phyloP scores from a whole-genome alignment of 805 yeast genomes.

The Wickerhamiella alocasiicola region DNA sequence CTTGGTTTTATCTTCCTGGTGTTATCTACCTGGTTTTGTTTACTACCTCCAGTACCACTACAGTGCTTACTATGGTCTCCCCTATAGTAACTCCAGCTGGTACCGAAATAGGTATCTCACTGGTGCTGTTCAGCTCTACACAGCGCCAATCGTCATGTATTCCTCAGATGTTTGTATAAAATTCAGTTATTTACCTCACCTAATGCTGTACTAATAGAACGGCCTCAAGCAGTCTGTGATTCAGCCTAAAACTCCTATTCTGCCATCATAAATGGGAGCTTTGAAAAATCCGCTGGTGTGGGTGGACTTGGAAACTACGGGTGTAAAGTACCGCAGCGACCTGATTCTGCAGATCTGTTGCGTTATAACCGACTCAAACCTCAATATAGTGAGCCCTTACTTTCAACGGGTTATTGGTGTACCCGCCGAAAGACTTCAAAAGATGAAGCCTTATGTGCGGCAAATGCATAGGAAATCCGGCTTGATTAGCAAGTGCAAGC shows the following conservation, averaged over 20 bases:
- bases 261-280: background rate
- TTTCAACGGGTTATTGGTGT: constrained; percentile 73
- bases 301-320: constrained; percentile 99
- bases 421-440: constrained; percentile 44
- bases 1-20: no score
- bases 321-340: constrained; percentile 62
- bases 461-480: constrained; percentile 69
- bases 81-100: background rate
- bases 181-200: no score
- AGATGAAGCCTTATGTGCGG: constrained; percentile 82
- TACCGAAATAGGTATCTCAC: background rate
- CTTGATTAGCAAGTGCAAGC: constrained; percentile 52
- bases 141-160: background rate
- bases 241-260: background rate
- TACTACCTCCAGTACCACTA: no score
- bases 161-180: no score
- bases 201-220: no score
- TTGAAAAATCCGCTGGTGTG: constrained; percentile 43
- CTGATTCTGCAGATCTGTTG: constrained; percentile 86
- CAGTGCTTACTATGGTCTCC: no score
- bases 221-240: background rate
- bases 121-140: background rate
- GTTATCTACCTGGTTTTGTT: no score
- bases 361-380: constrained; percentile 70
- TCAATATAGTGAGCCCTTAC: constrained; percentile 58